phyloP scores from a whole-genome alignment of 306 rosid species.

The Echinosophora koreensis region DNA sequence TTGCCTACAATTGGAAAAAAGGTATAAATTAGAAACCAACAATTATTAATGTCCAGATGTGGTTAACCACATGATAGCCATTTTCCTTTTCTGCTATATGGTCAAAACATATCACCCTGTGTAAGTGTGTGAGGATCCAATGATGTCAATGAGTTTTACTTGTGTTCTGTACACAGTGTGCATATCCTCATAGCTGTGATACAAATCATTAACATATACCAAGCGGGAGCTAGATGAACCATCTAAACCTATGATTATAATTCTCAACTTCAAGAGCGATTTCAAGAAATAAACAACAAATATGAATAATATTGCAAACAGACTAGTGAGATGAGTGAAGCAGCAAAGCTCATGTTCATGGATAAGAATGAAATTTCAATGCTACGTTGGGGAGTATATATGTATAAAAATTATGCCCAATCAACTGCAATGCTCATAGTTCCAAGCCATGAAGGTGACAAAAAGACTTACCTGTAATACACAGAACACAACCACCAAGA shows the following conservation, averaged over 20 bases:
- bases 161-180: not conserved
- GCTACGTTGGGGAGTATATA: conserved; percentile 21
- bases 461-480: conserved; percentile 69
- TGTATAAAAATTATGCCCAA: conserved; percentile 8
- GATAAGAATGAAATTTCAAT: conserved; percentile 6
- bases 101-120: too few relatives aligned
- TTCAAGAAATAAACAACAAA: not conserved
- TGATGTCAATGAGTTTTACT: not conserved
- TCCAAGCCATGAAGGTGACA: conserved; percentile 16
- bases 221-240: not conserved
- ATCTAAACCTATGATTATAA: not conserved
- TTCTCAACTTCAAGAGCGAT: conserved; percentile 26
- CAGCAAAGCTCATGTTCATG: conserved; percentile 1
- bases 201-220: not conserved
- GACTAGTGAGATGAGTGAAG: conserved; percentile 1
- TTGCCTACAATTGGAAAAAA: too few relatives aligned
- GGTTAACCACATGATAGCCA: too few relatives aligned
- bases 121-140: too few relatives aligned
- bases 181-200: not conserved
- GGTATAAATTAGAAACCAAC: too few relatives aligned
- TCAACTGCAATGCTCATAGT: conserved; percentile 18
- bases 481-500: conserved; percentile 85
- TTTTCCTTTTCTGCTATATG: too few relatives aligned
- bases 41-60: too few relatives aligned
- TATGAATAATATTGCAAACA: not conserved